Base-by-base conservation (phyloP, 83 land plant species). In the Picea engelmannii region DNA sequence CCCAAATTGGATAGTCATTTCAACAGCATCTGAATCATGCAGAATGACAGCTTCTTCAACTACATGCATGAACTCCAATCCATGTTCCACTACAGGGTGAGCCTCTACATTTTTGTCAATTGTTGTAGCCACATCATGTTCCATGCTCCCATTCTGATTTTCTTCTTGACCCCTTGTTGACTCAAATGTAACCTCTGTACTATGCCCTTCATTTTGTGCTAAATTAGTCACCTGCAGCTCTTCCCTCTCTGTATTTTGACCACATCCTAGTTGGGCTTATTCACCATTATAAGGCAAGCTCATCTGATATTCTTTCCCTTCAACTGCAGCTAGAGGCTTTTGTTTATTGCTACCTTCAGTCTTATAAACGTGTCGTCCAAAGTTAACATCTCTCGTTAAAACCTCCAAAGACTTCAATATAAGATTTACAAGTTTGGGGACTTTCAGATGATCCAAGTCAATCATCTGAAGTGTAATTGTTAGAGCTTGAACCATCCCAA, bases 51-150 rank as follows among this genome's bases (percentile, higher is more conserved):
- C 82, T 73, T 83, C 81, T 71, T 80, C 86, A 81, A 80, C 91
- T 65, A 88, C 94, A 59, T 78, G 90, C 89, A 91, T 89, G 69
- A 87, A 90, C 71, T 90, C 94, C 76, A 85, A 84, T 13, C 80
- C 87, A 44, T 82, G 86, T 62, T 85, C 91, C 73, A 66, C 66
- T 24, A 80, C 78, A 16, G 81, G 80, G 27, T 85, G 84, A 42
- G 81, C 78, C 55, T 71, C 18, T 6, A 27, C 64, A 70, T 84
- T 25, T 66, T 60, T 85, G 27, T 85, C 86, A 58, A 81, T 79
- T 52, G 84, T 88, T 62, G 76, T 47, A 78, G 88, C 66, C 85
- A 86, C 82, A 55, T 78, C 84, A 38, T 82, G 89, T 65, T 82
- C 92, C 27, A 67, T 38, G 31, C 84, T 47, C 25, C 76, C 76